Evolutionary conservation across 2,329 filamentous ascomycete species (phyloP).

Genomic region (Ascocoryne sarcoides): DNA sequence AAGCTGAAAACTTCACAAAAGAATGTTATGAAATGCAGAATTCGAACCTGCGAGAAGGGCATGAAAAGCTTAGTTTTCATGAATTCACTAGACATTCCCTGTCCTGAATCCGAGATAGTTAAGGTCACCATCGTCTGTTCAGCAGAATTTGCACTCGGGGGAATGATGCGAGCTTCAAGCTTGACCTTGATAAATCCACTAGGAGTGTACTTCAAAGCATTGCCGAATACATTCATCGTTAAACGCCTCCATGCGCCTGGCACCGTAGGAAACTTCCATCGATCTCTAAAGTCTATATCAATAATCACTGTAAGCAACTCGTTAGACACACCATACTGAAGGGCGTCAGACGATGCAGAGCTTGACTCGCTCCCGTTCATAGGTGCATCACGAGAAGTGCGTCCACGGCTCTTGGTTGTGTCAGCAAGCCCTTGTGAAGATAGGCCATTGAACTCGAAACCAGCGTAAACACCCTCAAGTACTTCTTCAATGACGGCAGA

Average conservation of each 20-base stretch:
- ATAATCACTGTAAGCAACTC: slow-evolving; percentile 37
- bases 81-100: slow-evolving; percentile 55
- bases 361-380: too few species aligned
- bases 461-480: slow-evolving; percentile 29
- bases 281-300: slow-evolving; percentile 28
- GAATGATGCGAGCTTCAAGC: slow-evolving; percentile 26
- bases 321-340: slow-evolving; percentile 1
- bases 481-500: slow-evolving; percentile 30
- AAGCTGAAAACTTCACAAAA: slow-evolving; percentile 9
- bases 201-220: slow-evolving; percentile 52
- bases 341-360: too few species aligned
- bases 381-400: too few species aligned
- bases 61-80: slow-evolving; percentile 47
- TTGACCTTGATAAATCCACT: slow-evolving; percentile 40
- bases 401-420: slow-evolving; percentile 14
- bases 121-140: slow-evolving; percentile 26
- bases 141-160: slow-evolving; percentile 1
- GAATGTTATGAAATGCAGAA: slow-evolving; percentile 27
- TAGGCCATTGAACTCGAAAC: slow-evolving; percentile 25
- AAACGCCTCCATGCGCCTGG: slow-evolving; percentile 29
- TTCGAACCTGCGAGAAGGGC: slow-evolving; percentile 46
- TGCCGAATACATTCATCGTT: slow-evolving; percentile 54
- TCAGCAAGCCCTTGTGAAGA: slow-evolving; percentile 21
- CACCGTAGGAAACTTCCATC: slow-evolving; percentile 23
- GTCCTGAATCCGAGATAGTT: slow-evolving; percentile 51